Evolutionary conservation across 257 asterid species (phyloP), one percentile per base, ranked within the genome.

Genomic region (Solanum chiquidenum): DNA sequence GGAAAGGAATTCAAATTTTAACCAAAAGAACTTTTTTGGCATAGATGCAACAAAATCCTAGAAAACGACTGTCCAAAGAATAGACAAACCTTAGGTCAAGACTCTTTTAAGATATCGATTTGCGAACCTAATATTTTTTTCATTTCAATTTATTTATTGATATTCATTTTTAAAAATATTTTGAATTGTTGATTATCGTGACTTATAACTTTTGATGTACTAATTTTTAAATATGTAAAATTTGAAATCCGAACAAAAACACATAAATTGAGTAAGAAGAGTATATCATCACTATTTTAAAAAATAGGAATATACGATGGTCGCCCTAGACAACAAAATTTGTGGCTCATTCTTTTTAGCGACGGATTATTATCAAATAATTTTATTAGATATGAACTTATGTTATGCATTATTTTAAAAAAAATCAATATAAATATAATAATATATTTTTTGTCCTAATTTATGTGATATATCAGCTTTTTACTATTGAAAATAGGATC

Each of bases 1-100:
- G 86, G 88, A 87, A 89, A 90, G 74, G 86, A 86, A 83, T 49
- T 80, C 71, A 7, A 89, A 83, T 74, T 74, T 55, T 35, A 74
- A 74, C 31, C 29, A 35, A 35, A 74, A 37, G 52, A 74, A 35
- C 83, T 37, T 74, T 74, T 37, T 74, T 37, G 83, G 52, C 52
- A 74, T 35, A 74, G 83, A 37, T 74, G 20, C 52, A 21, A 74
- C 29, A 21, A 74, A 35, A 74, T 37, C 31, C 52, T 21, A 10
- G 83, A 74, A 35, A 74, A 74, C 31, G 52, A 74, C 31, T 74
- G 83, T 74, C 83, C 83, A 37, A 35, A 13, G 12, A 21, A 37
- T 37, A 25, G 83, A 74, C 31, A 74, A 74, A 74, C 31, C 83
- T 35, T 74, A 74, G 82, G 52, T 74, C 52, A 74, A 74, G 49